phyloP scores from a whole-genome alignment of 805 yeast species.

The Metschnikowia vanudenii region DNA sequence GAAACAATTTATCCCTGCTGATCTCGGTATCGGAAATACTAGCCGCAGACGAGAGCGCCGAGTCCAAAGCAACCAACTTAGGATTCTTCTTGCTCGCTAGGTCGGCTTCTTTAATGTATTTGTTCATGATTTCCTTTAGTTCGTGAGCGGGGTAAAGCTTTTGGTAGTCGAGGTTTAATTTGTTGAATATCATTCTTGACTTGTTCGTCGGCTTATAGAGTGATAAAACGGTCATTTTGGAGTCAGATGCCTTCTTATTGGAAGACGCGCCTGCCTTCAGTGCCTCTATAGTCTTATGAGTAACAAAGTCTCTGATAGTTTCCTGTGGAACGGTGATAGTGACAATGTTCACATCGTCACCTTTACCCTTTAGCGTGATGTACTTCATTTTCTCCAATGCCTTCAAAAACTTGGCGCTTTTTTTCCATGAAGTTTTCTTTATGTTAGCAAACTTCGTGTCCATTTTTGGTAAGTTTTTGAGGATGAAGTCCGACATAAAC shows the following conservation, averaged over 20 bases:
- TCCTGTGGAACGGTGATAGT: conserved; percentile 17
- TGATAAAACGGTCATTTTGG: conserved; percentile 32
- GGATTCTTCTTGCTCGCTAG: conserved; percentile 54
- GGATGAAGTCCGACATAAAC: conserved; percentile 68
- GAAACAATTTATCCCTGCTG: conserved; percentile 46
- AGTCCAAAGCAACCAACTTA: conserved; percentile 55
- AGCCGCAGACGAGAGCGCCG: conserved; percentile 45
- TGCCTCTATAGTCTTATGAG: conserved; percentile 46
- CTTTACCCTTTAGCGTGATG: conserved; percentile 76
- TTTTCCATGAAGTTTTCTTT: conserved; percentile 87
- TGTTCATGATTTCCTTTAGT: conserved; percentile 49
- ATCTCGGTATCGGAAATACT: conserved; percentile 27
- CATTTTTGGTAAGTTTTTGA: conserved; percentile 71
- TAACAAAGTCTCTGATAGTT: conserved; percentile 59
- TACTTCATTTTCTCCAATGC: conserved; percentile 78
- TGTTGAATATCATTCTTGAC: conserved; percentile 47
- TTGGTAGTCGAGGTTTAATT: conserved; percentile 35
- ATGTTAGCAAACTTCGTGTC: conserved; percentile 53
- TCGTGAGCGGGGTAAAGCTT: conserved; percentile 53
- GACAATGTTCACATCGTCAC: conserved; percentile 66
- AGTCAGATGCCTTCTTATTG: conserved; percentile 25
- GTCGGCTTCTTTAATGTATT: conserved; percentile 53
- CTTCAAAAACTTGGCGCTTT: conserved; percentile 79
- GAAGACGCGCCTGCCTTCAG: conserved; percentile 28
- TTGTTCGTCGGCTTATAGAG: conserved; percentile 58